Conservation (phyloP, 805 yeast genomes). For the Candida qinlingensis region DNA sequence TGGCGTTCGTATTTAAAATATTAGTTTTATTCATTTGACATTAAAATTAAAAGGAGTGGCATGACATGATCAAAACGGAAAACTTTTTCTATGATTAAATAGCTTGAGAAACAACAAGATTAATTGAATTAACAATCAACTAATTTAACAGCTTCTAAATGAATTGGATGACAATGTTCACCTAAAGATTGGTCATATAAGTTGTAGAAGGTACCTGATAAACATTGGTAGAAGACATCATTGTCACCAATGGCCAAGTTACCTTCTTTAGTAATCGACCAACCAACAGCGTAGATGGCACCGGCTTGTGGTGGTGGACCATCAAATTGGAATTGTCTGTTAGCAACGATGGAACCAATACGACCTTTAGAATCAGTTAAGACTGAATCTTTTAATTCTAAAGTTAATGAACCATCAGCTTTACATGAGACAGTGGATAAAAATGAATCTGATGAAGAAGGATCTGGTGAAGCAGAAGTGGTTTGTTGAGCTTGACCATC, state of each 20-base stretch:
- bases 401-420: conserved; percentile 4
- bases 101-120: not conserved
- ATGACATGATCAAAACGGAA: not conserved
- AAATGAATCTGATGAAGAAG: not conserved
- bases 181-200: conserved; percentile 63
- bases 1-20: too few species aligned
- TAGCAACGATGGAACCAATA: conserved; percentile 18
- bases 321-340: conserved; percentile 68
- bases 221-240: conserved; percentile 65
- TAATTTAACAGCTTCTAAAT: conserved; percentile 53
- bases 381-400: conserved; percentile 5
- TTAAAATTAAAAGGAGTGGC: not conserved
- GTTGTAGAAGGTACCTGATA: conserved; percentile 74
- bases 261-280: conserved; percentile 51
- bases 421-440: conserved; percentile 1
- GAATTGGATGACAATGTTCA: conserved; percentile 56
- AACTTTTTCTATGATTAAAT: not conserved
- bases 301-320: conserved; percentile 86
- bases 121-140: conserved; percentile 39
- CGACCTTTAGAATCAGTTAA: conserved; percentile 12
- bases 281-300: conserved; percentile 65
- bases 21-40: too few species aligned
- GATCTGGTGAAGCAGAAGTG: not conserved
- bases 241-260: conserved; percentile 57
- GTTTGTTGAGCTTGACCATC: conserved; percentile 8